Evolutionary conservation across 202 grass and related monocot genomes (phyloP).

Genomic region (Hordeum pubiflorum): DNA sequence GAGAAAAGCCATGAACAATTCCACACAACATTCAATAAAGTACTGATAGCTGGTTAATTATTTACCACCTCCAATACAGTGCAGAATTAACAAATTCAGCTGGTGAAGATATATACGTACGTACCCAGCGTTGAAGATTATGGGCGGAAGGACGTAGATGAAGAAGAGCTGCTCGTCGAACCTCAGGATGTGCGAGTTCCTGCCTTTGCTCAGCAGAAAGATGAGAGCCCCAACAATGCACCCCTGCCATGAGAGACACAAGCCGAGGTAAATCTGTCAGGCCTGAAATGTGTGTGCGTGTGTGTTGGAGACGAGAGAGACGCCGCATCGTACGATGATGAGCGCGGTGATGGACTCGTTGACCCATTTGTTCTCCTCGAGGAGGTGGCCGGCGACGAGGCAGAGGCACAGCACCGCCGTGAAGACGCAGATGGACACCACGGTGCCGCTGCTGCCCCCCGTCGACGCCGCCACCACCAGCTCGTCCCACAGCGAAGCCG

Average conservation of each 20-base stretch:
- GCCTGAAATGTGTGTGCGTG: too few relatives aligned
- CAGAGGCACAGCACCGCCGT: conserved; percentile 67
- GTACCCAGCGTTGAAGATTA: conserved; percentile 94
- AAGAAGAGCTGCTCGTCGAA: conserved; percentile 94
- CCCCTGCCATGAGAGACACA: conserved; percentile 32
- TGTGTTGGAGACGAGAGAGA: too few relatives aligned
- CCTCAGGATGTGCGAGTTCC: conserved; percentile 58
- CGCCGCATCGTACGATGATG: conserved; percentile 34
- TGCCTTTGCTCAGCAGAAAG: conserved; percentile 54
- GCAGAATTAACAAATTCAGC: background rate
- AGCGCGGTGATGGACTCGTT: conserved; percentile 72
- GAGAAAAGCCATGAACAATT: background rate
- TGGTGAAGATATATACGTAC: background rate
- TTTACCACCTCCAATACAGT: background rate
- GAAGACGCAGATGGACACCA: conserved; percentile 74
- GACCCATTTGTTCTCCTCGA: conserved; percentile 76
- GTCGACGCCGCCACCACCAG: background rate
- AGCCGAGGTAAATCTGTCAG: background rate
- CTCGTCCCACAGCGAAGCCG: background rate
- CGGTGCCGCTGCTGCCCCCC: conserved; percentile 27
- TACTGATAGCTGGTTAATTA: background rate
- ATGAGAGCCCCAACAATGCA: conserved; percentile 57
- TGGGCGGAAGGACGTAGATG: conserved; percentile 82
- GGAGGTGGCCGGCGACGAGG: conserved; percentile 63
- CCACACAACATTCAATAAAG: background rate